Conservation (phyloP, 2,329 filamentous ascomycete species). For the Aureobasidium sp. region DNA sequence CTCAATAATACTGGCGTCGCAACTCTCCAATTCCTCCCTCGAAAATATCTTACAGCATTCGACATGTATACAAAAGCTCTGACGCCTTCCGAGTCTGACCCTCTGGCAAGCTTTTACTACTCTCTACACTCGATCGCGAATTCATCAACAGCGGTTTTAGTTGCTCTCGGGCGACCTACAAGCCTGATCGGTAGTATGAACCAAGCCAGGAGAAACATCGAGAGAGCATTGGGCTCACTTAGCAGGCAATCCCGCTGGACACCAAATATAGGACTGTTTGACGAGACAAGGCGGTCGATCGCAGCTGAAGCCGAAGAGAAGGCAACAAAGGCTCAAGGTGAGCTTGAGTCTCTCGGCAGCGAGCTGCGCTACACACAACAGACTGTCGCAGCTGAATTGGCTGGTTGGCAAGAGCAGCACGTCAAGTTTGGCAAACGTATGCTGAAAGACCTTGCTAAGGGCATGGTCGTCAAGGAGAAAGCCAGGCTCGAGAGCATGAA, state of each 20-base stretch:
- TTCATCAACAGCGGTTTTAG: constrained; percentile 73
- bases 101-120: constrained; percentile 64
- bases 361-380: constrained; percentile 90
- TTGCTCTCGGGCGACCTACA: constrained; percentile 69
- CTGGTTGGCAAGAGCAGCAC: constrained; percentile 87
- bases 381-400: constrained; percentile 82
- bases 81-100: constrained; percentile 61
- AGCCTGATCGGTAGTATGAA: constrained; percentile 69
- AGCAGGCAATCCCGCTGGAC: constrained; percentile 72
- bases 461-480: constrained; percentile 72
- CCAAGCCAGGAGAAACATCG: constrained; percentile 64
- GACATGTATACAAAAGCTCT: constrained; percentile 61
- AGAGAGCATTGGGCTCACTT: constrained; percentile 68
- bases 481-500: constrained; percentile 72
- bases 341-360: constrained; percentile 64
- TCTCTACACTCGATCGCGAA: constrained; percentile 72
- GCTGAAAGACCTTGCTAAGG: constrained; percentile 65
- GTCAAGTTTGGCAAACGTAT: constrained; percentile 67
- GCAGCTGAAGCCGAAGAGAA: constrained; percentile 80
- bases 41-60: constrained; percentile 60
- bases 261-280: constrained; percentile 54
- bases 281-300: constrained; percentile 75
- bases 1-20: constrained; percentile 45
- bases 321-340: constrained; percentile 59
- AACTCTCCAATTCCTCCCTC: constrained; percentile 59